phyloP scores from a whole-genome alignment of 768 basidiomycete genomes.

The Mycena belliarum region DNA sequence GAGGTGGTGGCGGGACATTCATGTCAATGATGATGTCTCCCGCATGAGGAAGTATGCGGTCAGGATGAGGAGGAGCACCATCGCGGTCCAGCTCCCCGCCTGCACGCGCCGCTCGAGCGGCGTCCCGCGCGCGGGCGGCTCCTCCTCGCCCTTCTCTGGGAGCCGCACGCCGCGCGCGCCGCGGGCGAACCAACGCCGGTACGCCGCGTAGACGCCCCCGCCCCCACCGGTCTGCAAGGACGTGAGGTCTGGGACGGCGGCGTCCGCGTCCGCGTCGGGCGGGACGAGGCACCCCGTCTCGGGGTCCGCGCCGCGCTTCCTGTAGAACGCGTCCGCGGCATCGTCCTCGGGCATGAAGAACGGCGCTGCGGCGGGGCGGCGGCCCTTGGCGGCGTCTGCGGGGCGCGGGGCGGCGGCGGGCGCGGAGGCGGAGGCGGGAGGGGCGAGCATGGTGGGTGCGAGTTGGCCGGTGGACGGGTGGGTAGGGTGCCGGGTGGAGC shows the following conservation, averaged over 20 bases:
- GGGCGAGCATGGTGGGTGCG: too few relatives aligned
- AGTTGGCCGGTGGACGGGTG: too few relatives aligned
- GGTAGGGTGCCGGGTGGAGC: too few relatives aligned
- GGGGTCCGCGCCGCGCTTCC: constrained; percentile 5
- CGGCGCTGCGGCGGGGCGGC: not conserved
- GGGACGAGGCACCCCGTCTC: constrained; percentile 13
- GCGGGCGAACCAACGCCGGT: constrained; percentile 5
- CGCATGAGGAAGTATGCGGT: constrained; percentile 19
- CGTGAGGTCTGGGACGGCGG: constrained; percentile 1
- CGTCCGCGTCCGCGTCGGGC: not conserved
- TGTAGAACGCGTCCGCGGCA: constrained; percentile 7
- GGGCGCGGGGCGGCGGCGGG: not conserved
- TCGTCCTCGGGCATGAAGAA: constrained; percentile 8
- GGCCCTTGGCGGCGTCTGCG: not conserved
- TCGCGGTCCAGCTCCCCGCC: constrained; percentile 16
- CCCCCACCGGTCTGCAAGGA: not conserved
- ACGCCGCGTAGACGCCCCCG: constrained; percentile 6
- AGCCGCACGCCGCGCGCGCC: not conserved
- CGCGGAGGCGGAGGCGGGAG: too few relatives aligned
- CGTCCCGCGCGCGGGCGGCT: not conserved
- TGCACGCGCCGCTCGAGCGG: constrained; percentile 11
- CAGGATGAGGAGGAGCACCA: constrained; percentile 15
- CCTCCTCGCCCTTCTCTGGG: not conserved
- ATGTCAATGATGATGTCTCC: constrained; percentile 6
- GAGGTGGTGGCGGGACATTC: not conserved